These are phyloP conservation scores for Podospora conica DNA, from an alignment of 495 filamentous ascomycete species.

Conservation along the genomic window DNA sequence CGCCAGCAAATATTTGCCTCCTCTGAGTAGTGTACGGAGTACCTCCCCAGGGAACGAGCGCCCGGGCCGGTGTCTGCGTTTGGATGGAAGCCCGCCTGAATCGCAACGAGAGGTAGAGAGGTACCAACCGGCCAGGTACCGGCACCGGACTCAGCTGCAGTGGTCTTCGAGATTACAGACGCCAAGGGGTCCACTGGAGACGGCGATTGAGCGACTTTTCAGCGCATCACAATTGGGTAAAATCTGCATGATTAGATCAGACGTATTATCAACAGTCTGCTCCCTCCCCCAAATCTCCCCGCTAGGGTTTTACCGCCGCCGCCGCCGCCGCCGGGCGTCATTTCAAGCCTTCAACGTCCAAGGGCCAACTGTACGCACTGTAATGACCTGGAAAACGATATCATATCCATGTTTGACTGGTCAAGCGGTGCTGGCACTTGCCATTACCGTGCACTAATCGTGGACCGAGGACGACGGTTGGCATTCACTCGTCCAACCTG, in stretches of 20 bases:
- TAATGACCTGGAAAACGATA: background rate
- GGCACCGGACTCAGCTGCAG: background rate
- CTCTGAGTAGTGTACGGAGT: background rate
- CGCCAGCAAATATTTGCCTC: background rate
- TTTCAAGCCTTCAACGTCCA: background rate
- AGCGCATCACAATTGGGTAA: slow-evolving; percentile 11
- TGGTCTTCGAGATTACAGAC: slow-evolving; percentile 10
- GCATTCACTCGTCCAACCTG: too few relatives aligned
- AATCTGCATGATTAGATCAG: slow-evolving; percentile 15
- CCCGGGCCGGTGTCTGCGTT: slow-evolving; percentile 19
- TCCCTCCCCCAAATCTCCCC: background rate
- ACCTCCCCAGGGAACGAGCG: slow-evolving; percentile 3
- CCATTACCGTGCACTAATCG: too few relatives aligned
- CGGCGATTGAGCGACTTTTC: slow-evolving; percentile 6
- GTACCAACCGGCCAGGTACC: background rate
- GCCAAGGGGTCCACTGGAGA: slow-evolving; percentile 17
- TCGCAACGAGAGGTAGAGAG: slow-evolving; percentile 8
- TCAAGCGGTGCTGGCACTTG: too few relatives aligned
- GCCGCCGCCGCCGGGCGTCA: background rate
- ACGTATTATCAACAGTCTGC: slow-evolving; percentile 10
- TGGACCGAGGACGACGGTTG: too few relatives aligned
- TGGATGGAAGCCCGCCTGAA: slow-evolving; percentile 14
- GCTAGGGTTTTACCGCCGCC: background rate
- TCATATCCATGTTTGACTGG: too few relatives aligned
- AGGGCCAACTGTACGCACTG: background rate